phyloP scores from a whole-genome alignment of 2,329 filamentous ascomycete genomes.

The Septoria linicola region DNA sequence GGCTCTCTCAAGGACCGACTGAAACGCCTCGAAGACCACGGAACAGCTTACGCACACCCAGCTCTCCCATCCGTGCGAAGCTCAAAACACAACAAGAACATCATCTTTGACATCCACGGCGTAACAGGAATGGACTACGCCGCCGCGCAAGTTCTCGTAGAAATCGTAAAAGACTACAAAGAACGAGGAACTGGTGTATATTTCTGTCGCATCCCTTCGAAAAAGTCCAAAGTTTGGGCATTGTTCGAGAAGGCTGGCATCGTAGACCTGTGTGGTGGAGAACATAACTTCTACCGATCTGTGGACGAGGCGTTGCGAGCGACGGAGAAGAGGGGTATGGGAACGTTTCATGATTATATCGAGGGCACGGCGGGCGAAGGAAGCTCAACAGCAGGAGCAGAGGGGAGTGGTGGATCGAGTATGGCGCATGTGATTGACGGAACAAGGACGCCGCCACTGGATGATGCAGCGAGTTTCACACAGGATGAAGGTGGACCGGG shows the following conservation, averaged over 20 bases:
- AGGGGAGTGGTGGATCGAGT: background rate
- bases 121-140: constrained; percentile 93
- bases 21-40: constrained; percentile 81
- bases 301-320: constrained; percentile 81
- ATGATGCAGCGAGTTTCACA: constrained; percentile 11
- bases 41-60: constrained; percentile 80
- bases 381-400: background rate
- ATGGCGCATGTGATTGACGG: constrained; percentile 7
- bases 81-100: constrained; percentile 80
- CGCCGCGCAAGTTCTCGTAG: constrained; percentile 83
- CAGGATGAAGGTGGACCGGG: constrained; percentile 9
- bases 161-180: constrained; percentile 83
- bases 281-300: constrained; percentile 72
- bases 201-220: constrained; percentile 61
- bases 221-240: constrained; percentile 60
- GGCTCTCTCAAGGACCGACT: constrained; percentile 81
- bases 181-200: constrained; percentile 73
- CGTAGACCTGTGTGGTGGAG: constrained; percentile 75
- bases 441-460: constrained; percentile 4
- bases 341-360: constrained; percentile 5
- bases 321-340: constrained; percentile 62
- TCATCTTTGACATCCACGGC: constrained; percentile 98
- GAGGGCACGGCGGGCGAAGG: background rate
- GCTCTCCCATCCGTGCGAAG: constrained; percentile 76
- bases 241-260: constrained; percentile 80